These are phyloP conservation scores for Dictyostelium brefeldianum DNA, from an alignment of 78 protist species.

Conservation along the genomic window DNA sequence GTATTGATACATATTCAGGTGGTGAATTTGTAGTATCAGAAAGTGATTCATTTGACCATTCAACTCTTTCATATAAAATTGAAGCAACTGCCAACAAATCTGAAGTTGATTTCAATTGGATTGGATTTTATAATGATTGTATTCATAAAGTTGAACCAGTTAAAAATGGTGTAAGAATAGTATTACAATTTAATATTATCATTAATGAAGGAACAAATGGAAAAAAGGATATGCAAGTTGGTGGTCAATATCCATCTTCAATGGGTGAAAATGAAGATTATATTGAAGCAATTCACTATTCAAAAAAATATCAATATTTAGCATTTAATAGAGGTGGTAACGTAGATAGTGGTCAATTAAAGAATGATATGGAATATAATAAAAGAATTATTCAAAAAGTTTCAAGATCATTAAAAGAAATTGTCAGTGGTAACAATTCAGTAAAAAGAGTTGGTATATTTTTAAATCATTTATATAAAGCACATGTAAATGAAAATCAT, in stretches of 20 bases:
- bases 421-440: too few relatives aligned
- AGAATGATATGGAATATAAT: too few relatives aligned
- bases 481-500: neutral
- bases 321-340: too few relatives aligned
- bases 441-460: neutral
- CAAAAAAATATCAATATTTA: too few relatives aligned
- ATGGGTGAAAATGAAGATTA: too few relatives aligned
- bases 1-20: neutral
- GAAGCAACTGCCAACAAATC: neutral
- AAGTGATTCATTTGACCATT: neutral
- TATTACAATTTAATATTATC: too few relatives aligned
- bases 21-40: neutral
- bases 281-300: too few relatives aligned
- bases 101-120: neutral
- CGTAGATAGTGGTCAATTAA: neutral
- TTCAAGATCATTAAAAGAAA: too few relatives aligned
- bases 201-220: too few relatives aligned
- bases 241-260: neutral
- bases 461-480: slow-evolving; percentile 1
- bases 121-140: neutral
- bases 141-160: neutral
- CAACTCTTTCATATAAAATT: neutral
- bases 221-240: neutral
- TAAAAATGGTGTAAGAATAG: neutral
- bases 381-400: too few relatives aligned